A percentile compares a stretch with the other conserved stretches of the same genome.
Conservation (phyloP, 2,329 filamentous ascomycete species). For the Xylaria sp. region DNA sequence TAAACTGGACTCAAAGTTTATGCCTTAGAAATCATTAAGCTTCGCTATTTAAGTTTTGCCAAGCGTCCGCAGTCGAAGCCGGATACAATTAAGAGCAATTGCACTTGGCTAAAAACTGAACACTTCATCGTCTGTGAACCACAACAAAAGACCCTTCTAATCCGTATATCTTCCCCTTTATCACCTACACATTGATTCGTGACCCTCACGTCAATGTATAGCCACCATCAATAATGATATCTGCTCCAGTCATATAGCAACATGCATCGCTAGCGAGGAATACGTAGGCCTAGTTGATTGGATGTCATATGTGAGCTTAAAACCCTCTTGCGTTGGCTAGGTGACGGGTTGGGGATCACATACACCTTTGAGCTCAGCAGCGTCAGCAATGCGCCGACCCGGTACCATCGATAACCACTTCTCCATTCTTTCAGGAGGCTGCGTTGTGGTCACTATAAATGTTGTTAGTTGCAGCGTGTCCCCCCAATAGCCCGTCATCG, state of each 20-base stretch:
- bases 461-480: background rate
- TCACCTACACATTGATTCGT: background rate
- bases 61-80: no score
- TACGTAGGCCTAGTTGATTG: slow-evolving; percentile 40
- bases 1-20: no score
- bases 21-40: no score
- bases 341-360: background rate
- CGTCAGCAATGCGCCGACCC: slow-evolving; percentile 38
- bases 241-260: slow-evolving; percentile 48
- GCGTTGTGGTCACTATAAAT: slow-evolving; percentile 38
- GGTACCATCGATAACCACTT: slow-evolving; percentile 42
- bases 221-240: slow-evolving; percentile 39
- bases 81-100: no score
- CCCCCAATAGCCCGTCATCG: background rate
- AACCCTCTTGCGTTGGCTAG: no score
- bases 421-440: slow-evolving; percentile 39
- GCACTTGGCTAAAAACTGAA: no score
- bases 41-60: no score
- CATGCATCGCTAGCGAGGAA: slow-evolving; percentile 48
- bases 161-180: no score
- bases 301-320: background rate
- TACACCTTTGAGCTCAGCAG: slow-evolving; percentile 44
- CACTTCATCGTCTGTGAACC: no score
- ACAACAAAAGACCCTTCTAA: no score
- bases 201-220: slow-evolving; percentile 38